Base-by-base conservation (phyloP, 2,329 filamentous ascomycete species). In the Neonectria coccinea region DNA sequence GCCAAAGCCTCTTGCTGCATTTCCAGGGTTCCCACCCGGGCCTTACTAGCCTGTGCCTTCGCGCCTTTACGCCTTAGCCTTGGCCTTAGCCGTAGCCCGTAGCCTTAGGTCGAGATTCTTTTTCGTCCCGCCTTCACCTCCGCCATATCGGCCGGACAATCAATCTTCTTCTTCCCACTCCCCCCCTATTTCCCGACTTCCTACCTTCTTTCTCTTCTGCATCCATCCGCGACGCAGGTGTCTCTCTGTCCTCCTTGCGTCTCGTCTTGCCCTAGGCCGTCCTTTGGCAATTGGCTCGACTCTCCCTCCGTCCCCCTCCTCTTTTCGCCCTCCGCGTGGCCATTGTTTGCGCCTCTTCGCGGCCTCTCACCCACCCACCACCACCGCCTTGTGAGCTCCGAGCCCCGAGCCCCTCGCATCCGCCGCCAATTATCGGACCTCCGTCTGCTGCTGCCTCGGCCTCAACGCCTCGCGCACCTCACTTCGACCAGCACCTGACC, bases 241-340 rank as follows among this genome's bases (percentile, higher is more conserved):
- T 20, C 41, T 53, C 52, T 47, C 51, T 48, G 42, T 42, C 29
- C 54, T 57, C 59, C 54, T 55, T 56, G 41, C 45, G 57, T 58
- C 29, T 31, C 51, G 51, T 56, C 20, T 56, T 31, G 47, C 51
- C 42, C 31, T 62, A 42, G 54, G 52, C 56, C 41, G 22, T 56
- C 56, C 59, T 60, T 65, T 59, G 56, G 65, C 67, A 73, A 70
- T 73, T 71, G 70, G 67, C 59, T 52, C 48, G 64, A 51, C 47
- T 12, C 47, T 63, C 44, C 63, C 55, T 51, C 56, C 55, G 44
- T 52, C 52, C 47, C 58, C 45, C 60, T 63, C 58, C 39, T 61
- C 58, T 48, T 27, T 56, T 52, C 60, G 50, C 61, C 22, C 52
- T 64, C 58, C 62, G 58, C 63, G 61, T 62, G 64, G 59, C 66